Conservation (phyloP, 352 stramenopile genomes). For the Phytopythium vexans region DNA sequence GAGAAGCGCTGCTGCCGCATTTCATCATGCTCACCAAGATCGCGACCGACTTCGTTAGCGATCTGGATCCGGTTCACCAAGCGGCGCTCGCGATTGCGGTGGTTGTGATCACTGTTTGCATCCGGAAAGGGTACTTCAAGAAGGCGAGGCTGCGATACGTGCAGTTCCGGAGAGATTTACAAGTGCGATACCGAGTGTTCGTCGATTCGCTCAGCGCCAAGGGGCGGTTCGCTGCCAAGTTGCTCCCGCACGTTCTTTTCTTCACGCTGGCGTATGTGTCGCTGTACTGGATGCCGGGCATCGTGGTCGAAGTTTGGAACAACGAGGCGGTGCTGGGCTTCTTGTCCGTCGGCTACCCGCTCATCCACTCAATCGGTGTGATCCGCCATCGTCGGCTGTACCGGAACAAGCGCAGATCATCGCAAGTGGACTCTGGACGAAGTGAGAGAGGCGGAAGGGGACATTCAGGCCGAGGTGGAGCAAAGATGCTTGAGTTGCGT, state of each 20-base stretch:
- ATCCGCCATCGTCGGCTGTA: conserved; percentile 56
- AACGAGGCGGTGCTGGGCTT: conserved; percentile 58
- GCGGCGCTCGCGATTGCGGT: conserved; percentile 21
- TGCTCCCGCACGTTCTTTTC: conserved; percentile 67
- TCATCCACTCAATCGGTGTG: conserved; percentile 60
- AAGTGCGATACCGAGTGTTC: conserved; percentile 67
- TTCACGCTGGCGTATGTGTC: conserved; percentile 55
- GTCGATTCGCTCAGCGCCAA: conserved; percentile 66
- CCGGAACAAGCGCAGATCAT: conserved; percentile 15
- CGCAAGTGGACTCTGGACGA: conserved; percentile 6
- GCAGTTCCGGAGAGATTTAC: conserved; percentile 37
- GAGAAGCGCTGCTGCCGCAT: conserved; percentile 66
- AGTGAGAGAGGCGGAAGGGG: not conserved
- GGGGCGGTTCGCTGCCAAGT: conserved; percentile 53
- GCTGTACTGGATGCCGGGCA: conserved; percentile 47
- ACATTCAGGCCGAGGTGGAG: not conserved
- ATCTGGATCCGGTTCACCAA: conserved; percentile 67
- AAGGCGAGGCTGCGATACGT: conserved; percentile 51
- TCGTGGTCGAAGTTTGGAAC: conserved; percentile 44
- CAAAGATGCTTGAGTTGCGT: conserved; percentile 20
- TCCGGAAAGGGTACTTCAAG: conserved; percentile 67
- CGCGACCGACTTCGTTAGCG: conserved; percentile 32
- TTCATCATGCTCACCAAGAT: conserved; percentile 38
- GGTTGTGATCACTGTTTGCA: conserved; percentile 41
- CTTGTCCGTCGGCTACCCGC: conserved; percentile 60